Percentiles rank a stretch among this genome's conserved stretches.
Conservation (phyloP, 257 asterid genomes). For the Solanum ossicruentum region DNA sequence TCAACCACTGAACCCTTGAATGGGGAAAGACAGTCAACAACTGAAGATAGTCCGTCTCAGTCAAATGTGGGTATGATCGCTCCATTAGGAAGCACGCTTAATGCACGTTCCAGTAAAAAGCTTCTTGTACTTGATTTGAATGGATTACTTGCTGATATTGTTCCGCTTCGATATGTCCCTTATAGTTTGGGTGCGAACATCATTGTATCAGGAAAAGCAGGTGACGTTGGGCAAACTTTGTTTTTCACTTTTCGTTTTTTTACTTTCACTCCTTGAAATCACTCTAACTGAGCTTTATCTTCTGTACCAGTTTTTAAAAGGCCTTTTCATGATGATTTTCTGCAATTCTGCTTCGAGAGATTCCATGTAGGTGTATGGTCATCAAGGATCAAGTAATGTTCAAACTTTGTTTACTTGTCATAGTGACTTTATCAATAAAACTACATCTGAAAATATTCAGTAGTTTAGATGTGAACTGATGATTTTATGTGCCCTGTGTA, state of each 20-base stretch:
- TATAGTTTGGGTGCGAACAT: conserved; percentile 33
- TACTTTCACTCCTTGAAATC: not conserved
- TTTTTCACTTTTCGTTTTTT: conserved; percentile 1
- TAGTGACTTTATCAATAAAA: not conserved
- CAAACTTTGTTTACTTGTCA: conserved; percentile 13
- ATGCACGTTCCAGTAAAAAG: conserved; percentile 28
- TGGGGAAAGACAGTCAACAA: conserved; percentile 2
- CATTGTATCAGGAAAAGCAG: conserved; percentile 50
- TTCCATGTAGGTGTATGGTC: conserved; percentile 81
- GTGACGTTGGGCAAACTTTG: conserved; percentile 13
- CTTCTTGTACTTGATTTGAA: conserved; percentile 87
- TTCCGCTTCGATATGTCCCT: conserved; percentile 32
- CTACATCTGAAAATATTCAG: not conserved
- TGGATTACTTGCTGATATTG: conserved; percentile 66
- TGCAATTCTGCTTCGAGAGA: conserved; percentile 68
- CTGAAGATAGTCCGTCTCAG: not conserved
- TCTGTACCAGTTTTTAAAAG: conserved; percentile 66
- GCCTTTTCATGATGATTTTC: conserved; percentile 70
- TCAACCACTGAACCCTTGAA: not conserved
- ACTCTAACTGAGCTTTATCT: conserved; percentile 12
- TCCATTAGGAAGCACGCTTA: conserved; percentile 6
- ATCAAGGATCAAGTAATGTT: conserved; percentile 64
- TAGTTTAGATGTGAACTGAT: not conserved
- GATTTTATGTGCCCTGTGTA: not conserved
- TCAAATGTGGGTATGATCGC: conserved; percentile 1